phyloP scores from a whole-genome alignment of 2,329 filamentous ascomycete species.

The Aspergillus pseudonomiae region DNA sequence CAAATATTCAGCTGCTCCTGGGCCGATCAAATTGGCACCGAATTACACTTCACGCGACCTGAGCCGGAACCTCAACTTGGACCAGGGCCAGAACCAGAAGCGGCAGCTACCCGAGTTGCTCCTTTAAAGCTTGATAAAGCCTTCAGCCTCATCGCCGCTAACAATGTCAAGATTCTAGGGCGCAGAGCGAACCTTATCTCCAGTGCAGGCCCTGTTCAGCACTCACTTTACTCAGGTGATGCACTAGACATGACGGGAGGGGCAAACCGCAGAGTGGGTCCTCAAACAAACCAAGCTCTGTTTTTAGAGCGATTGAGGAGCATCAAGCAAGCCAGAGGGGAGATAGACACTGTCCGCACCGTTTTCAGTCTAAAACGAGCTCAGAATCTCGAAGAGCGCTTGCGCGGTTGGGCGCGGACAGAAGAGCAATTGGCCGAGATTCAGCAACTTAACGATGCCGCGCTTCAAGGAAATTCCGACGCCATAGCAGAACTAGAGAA shows the following conservation, averaged over 20 bases:
- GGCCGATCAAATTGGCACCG: constrained; percentile 81
- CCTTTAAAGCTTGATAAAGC: constrained; percentile 44
- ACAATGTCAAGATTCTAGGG: constrained; percentile 70
- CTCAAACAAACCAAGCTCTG: constrained; percentile 47
- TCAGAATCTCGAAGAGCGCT: constrained; percentile 34
- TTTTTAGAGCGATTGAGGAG: constrained; percentile 70
- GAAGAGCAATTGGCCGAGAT: constrained; percentile 42
- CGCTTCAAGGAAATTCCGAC: constrained; percentile 39
- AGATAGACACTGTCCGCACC: constrained; percentile 66
- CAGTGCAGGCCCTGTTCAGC: constrained; percentile 33
- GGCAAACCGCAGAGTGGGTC: constrained; percentile 26
- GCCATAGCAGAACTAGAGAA: constrained; percentile 41
- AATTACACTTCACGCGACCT: constrained; percentile 68
- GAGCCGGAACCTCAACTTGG: constrained; percentile 28
- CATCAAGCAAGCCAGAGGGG: constrained; percentile 65
- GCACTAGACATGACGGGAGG: constrained; percentile 1
- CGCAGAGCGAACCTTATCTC: constrained; percentile 63
- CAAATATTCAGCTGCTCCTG: constrained; percentile 79
- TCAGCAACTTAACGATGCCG: constrained; percentile 39
- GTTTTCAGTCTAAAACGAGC: constrained; percentile 52
- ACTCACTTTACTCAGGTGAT: constrained; percentile 6
- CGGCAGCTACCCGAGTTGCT: constrained; percentile 45
- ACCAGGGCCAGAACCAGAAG: constrained; percentile 17
- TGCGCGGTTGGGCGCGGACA: constrained; percentile 42
- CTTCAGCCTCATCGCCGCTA: constrained; percentile 73